Evolutionary conservation across 306 rosid genomes (phyloP).

Genomic region (Sesbania bispinosa): DNA sequence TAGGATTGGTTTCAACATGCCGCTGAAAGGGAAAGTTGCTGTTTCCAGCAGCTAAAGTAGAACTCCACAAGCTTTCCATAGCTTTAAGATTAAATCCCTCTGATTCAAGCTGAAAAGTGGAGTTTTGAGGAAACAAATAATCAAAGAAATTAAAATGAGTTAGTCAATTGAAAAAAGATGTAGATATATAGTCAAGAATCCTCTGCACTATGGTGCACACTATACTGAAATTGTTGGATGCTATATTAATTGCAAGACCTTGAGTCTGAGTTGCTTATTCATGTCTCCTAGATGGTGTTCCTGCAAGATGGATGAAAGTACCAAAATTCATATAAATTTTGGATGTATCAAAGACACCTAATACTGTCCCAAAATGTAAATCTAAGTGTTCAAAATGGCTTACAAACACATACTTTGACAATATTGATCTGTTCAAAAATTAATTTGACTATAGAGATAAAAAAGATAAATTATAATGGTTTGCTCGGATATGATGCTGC

Average conservation of each 20-base stretch:
- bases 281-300: conserved; percentile 76
- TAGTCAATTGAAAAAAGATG: no score
- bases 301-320: conserved; percentile 38
- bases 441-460: not conserved
- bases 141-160: not conserved
- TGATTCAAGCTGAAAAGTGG: no score
- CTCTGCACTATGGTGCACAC: no score
- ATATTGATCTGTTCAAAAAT: not conserved
- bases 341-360: not conserved
- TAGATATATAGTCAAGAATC: not conserved
- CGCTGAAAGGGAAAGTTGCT: no score
- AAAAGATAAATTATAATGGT: not conserved
- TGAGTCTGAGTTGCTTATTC: conserved; percentile 65
- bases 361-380: not conserved
- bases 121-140: no score
- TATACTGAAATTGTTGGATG: not conserved
- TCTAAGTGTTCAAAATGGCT: not conserved
- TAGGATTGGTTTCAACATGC: conserved; percentile 45
- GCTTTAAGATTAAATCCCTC: no score
- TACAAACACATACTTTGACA: no score
- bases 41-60: no score
- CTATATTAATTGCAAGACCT: conserved; percentile 42
- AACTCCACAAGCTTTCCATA: no score
- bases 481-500: no score
- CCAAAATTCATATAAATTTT: not conserved